A percentile compares a stretch with the other conserved stretches of the same genome.
Conservation (phyloP, 148 eudicot genomes). For the Linanthus parryae region DNA sequence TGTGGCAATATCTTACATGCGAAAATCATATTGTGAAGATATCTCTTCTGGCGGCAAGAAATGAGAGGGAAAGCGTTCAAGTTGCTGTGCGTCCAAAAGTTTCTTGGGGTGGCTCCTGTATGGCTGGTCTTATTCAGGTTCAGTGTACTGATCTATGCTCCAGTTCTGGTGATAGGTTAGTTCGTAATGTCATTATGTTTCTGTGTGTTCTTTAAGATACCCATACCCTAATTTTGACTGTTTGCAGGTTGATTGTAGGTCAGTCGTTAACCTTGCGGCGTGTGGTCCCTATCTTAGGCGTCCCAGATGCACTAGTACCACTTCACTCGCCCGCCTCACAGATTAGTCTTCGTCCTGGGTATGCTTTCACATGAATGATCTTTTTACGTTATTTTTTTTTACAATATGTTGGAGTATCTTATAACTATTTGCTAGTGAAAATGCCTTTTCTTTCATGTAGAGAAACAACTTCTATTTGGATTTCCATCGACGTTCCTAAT, state of each 20-base stretch:
- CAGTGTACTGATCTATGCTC: constrained; percentile 82
- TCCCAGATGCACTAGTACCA: constrained; percentile 99
- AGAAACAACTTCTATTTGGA: constrained; percentile 86
- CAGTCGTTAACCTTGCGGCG: constrained; percentile 66
- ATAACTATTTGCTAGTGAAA: constrained; percentile 24
- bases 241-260: constrained; percentile 62
- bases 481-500: constrained; percentile 72
- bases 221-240: not conserved
- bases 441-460: constrained; percentile 45
- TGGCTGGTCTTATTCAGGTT: constrained; percentile 78
- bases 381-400: not conserved
- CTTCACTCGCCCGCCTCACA: constrained; percentile 75
- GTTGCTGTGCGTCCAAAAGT: constrained; percentile 96
- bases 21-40: too few species aligned
- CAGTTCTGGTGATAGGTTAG: constrained; percentile 78
- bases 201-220: not conserved
- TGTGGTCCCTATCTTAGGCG: constrained; percentile 86
- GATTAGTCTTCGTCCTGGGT: constrained; percentile 73
- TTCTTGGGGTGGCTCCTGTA: constrained; percentile 62
- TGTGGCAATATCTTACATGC: too few species aligned
- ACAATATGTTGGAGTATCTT: too few species aligned
- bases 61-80: constrained; percentile 95
- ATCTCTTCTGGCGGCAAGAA: constrained; percentile 90
- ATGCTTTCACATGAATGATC: constrained; percentile 13
- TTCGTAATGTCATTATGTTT: constrained; percentile 8